Percentiles rank a stretch among this genome's conserved stretches.
Evolutionary conservation across 225 moss, liverwort and hornwort genomes (phyloP).

Genomic region (Physcomitrellopsis africana): DNA sequence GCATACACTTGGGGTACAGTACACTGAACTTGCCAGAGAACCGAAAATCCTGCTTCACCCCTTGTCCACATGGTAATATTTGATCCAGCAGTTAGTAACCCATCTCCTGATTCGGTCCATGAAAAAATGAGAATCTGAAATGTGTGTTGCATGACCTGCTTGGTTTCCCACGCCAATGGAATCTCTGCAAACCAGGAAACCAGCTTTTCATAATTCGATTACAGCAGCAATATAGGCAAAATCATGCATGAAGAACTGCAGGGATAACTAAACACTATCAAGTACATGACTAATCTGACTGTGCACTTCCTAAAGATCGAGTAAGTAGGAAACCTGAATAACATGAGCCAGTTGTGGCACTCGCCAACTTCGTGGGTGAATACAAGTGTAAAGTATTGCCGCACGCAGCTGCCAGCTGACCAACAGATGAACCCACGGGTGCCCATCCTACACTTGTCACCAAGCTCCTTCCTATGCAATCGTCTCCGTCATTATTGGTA

Average conservation of each 20-base stretch:
- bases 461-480: conserved; percentile 43
- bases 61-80: conserved; percentile 87
- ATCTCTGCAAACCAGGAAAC: conserved; percentile 63
- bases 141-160: conserved; percentile 71
- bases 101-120: conserved; percentile 98
- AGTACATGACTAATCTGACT: conserved; percentile 10
- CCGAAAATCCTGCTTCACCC: conserved; percentile 49
- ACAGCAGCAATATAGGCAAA: conserved; percentile 29
- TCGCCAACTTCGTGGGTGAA: conserved; percentile 58
- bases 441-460: conserved; percentile 90
- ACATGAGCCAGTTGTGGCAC: conserved; percentile 30
- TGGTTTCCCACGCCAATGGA: conserved; percentile 80
- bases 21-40: conserved; percentile 77
- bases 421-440: conserved; percentile 73
- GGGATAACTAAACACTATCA: conserved; percentile 16
- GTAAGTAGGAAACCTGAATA: conserved; percentile 54
- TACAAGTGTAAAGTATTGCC: conserved; percentile 68
- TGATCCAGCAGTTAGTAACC: conserved; percentile 78
- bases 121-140: conserved; percentile 74
- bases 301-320: conserved; percentile 13
- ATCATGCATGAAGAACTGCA: conserved; percentile 16
- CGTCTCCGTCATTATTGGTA: conserved; percentile 41
- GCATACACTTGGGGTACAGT: conserved; percentile 70
- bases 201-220: conserved; percentile 12
- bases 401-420: conserved; percentile 76